Evolutionary conservation across 306 rosid species (phyloP).

Genomic region (Lathyrus tuberosus): DNA sequence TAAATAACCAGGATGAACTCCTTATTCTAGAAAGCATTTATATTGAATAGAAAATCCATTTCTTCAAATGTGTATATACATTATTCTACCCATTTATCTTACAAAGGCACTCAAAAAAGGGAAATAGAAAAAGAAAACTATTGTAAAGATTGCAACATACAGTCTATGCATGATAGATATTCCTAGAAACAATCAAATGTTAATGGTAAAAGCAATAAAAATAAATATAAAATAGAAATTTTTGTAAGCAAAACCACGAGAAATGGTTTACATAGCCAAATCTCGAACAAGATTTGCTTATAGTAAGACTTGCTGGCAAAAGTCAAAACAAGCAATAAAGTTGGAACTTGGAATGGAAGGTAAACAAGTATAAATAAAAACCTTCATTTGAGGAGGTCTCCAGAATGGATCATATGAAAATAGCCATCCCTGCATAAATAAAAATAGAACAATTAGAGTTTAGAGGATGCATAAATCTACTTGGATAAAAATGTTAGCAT

Average conservation of each 20-base stretch:
- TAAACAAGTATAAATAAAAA: slow-evolving; percentile 26
- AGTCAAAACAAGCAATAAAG: slow-evolving; percentile 20
- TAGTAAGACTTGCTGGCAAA: slow-evolving; percentile 16
- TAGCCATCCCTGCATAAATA: slow-evolving; percentile 71
- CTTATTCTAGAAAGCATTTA: slow-evolving; percentile 31
- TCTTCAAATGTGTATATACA: slow-evolving; percentile 9
- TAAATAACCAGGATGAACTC: slow-evolving; percentile 15
- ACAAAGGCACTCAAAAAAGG: slow-evolving; percentile 29
- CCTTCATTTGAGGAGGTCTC: slow-evolving; percentile 99
- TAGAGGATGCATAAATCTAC: slow-evolving; percentile 31
- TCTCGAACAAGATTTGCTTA: slow-evolving; percentile 19
- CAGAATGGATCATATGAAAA: slow-evolving; percentile 91
- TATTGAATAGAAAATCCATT: slow-evolving; percentile 6
- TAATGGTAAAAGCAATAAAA: slow-evolving; percentile 20
- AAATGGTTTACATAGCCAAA: slow-evolving; percentile 17
- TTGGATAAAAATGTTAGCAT: slow-evolving; percentile 6
- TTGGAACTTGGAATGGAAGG: slow-evolving; percentile 17
- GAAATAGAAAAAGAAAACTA: not conserved
- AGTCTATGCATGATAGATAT: slow-evolving; percentile 25
- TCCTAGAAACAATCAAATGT: slow-evolving; percentile 22
- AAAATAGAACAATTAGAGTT: slow-evolving; percentile 19
- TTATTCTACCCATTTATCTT: slow-evolving; percentile 24
- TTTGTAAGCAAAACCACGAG: slow-evolving; percentile 18
- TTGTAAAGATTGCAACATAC: not conserved
- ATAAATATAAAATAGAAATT: slow-evolving; percentile 5